Evolutionary conservation across 2,329 filamentous ascomycete genomes (phyloP), one percentile per base, ranked within the genome.

Genomic region (Cordyceps cateniannulata): DNA sequence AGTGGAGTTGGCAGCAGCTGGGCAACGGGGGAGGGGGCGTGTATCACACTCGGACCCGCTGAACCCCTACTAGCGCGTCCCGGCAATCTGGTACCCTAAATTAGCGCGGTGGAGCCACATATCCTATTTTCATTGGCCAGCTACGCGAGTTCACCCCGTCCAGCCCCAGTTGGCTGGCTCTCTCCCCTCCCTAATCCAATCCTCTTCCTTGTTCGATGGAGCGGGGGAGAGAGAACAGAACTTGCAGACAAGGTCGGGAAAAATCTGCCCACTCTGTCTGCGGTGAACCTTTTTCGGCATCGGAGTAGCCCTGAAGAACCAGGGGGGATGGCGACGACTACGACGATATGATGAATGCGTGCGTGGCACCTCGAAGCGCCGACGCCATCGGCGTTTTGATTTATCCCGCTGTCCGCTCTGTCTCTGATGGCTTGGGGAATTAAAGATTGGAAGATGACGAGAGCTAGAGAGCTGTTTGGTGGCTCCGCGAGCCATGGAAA

Each of bases 1-100:
- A 5, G n/a, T 20, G 16, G 22, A 60, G 40, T 38, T 35, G 32
- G 32, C 5, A 29, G 10, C 7, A 35, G 14, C 8, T 35, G 32
- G n/a, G n/a, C n/a, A 35, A 35, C 32, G 10, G 32, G 20, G 56
- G 40, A 49, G 49, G 57, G 57, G 57, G 57, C 20, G 57, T 53
- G 57, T 60, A 9, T 53, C 48, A 60, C 57, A 51, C 16, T 24
- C 12, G 1, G n/a, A 14, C 27, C 49, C 48, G 5, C 18, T 16
- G 0, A 9, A 12, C 44, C 66, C 63, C 50, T 66, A 42, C 69
- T 75, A 75, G 73, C 68, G 71, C 64, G 67, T 69, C 70, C 69
- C 73, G 73, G 66, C 69, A 73, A 65, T 65, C 66, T 72, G 73
- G 73, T 69, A 73, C 66, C 67, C 72, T 68, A 72, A 67, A 58